Evolutionary conservation across 2,329 filamentous ascomycete genomes (phyloP).

Genomic region (Venturia carpophila): DNA sequence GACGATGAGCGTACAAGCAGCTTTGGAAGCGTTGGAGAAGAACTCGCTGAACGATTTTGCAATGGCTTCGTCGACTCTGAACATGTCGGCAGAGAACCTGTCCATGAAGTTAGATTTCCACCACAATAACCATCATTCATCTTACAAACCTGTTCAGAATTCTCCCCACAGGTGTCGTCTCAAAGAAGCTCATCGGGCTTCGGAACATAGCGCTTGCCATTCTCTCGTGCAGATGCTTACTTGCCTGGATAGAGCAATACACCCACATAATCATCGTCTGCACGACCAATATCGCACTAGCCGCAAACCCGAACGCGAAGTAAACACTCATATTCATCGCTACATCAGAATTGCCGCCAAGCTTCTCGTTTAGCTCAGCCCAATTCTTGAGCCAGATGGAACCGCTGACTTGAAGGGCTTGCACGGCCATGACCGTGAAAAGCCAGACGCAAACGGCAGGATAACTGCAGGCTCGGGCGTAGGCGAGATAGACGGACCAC

Average conservation of each 20-base stretch:
- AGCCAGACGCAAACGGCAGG: constrained; percentile 70
- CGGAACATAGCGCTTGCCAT: constrained; percentile 92
- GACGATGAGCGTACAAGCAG: constrained; percentile 68
- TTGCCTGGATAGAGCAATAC: constrained; percentile 87
- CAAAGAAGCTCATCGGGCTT: constrained; percentile 92
- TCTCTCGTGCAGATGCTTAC: constrained; percentile 80
- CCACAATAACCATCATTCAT: background rate
- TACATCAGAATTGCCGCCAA: constrained; percentile 58
- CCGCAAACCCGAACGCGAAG: constrained; percentile 78
- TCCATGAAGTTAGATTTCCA: background rate
- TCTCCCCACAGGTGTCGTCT: constrained; percentile 80
- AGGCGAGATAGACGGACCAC: constrained; percentile 82
- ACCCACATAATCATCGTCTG: constrained; percentile 92
- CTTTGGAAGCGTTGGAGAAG: constrained; percentile 32
- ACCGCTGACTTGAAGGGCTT: constrained; percentile 65
- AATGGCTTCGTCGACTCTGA: constrained; percentile 74
- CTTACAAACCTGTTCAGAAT: constrained; percentile 69
- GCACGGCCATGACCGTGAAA: constrained; percentile 61
- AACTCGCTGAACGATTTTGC: constrained; percentile 85
- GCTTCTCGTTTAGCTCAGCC: constrained; percentile 65
- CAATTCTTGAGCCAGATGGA: constrained; percentile 77
- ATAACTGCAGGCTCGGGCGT: constrained; percentile 81
- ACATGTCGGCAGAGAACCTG: constrained; percentile 66
- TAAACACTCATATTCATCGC: constrained; percentile 85
- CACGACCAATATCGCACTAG: constrained; percentile 69